Evolutionary conservation across 352 stramenopile species (phyloP), one percentile per base, ranked within the genome.

Genomic region (Globisporangium recalcitrans): DNA sequence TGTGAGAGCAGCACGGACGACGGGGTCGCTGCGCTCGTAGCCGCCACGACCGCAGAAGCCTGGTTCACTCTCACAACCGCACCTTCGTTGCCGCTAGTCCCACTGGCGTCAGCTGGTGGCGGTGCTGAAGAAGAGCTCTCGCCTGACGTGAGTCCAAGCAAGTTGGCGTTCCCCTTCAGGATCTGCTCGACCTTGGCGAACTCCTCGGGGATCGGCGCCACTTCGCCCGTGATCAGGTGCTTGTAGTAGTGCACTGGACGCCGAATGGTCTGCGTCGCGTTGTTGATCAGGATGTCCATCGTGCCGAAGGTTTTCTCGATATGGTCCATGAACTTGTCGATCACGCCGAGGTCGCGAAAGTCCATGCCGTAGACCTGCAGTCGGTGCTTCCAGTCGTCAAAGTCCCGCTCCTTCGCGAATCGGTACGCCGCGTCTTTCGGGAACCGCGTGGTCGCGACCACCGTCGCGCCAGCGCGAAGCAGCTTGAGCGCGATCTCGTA

Each of bases 261-360:
- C 44, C 96, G 81, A 48, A 98, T 93, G 3, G 96, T 98, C 75
- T 98, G 96, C 77, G 92, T 98, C 3, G 96, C 96, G 73, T 98
- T 98, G 74, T 98, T 98, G 63, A 98, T 90, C 36, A 99, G 69
- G 31, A 98, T 93, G 73, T 99, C 94, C 36, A 98, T 73, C 10
- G 85, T 77, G 16, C 75, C 73, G 51, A 88, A 80, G 9, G 69
- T 82, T 24, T 63, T 46, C 24, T 80, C 70, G 6, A 99, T 70
- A 72, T 95, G 93, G 47, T 92, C 76, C 73, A 95, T 96, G 64
- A 98, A 98, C 57, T 80, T 82, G 72, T 99, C 95, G 40, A 98
- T 77, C 34, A 93, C 90, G 4, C 85, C 90, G 9, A 98, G 75
- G 71, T 98, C 93, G 42, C 94, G 81, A 58, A 98, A 93, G 74